A percentile compares a stretch with the other conserved stretches of the same genome.
phyloP scores from a whole-genome alignment of 257 asterid genomes.

The Fraxinus excelsior region DNA sequence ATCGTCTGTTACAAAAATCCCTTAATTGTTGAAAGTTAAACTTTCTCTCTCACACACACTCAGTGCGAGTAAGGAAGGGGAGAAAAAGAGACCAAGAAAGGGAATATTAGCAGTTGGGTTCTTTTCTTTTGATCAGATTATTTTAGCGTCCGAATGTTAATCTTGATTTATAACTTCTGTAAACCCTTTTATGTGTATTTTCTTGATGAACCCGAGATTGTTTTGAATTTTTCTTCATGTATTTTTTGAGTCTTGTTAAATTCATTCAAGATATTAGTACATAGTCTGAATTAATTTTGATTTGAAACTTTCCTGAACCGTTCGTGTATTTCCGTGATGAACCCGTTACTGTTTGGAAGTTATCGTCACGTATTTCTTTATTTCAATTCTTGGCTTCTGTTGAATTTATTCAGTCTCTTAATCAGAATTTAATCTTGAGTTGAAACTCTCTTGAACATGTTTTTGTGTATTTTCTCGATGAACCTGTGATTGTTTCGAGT shows the following conservation, averaged over 20 bases:
- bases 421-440: not conserved
- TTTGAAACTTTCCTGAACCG: not conserved
- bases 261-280: not conserved
- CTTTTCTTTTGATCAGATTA: conserved; percentile 8
- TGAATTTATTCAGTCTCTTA: not conserved
- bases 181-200: not conserved
- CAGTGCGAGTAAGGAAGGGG: not conserved
- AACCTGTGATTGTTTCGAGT: conserved; percentile 4
- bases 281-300: not conserved
- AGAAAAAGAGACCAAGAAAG: not conserved
- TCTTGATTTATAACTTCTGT: not conserved
- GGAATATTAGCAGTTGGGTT: conserved; percentile 7
- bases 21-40: not conserved
- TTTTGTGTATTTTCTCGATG: not conserved
- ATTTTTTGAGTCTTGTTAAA: too few species aligned
- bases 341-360: conserved; percentile 1
- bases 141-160: not conserved
- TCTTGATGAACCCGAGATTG: not conserved
- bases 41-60: not conserved
- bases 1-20: not conserved
- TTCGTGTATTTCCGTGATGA: not conserved
- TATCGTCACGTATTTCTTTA: not conserved
- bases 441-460: conserved; percentile 4
- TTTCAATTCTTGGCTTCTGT: not conserved
- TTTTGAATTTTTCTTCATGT: not conserved